Conservation (phyloP, 257 asterid genomes). For the Penstemon newberryi region DNA sequence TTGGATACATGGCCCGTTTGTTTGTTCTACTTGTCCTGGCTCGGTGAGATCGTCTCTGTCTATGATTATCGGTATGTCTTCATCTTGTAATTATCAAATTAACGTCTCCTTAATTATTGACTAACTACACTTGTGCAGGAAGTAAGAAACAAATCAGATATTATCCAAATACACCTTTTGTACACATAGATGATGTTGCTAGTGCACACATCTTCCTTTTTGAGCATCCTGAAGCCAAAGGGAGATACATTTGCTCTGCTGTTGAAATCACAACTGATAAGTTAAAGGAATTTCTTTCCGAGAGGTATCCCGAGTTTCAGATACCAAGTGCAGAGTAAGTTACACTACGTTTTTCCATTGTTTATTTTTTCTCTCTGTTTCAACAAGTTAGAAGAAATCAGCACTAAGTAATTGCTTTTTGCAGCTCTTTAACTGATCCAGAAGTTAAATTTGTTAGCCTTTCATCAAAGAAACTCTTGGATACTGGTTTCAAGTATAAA, state of each 20-base stretch:
- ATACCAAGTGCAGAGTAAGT: constrained; percentile 31
- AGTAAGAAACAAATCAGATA: background rate
- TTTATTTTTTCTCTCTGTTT: background rate
- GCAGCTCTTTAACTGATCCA: constrained; percentile 17
- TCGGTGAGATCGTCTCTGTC: background rate
- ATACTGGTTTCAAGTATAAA: constrained; percentile 41
- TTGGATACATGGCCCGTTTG: background rate
- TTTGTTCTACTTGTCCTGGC: background rate
- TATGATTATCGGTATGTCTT: background rate
- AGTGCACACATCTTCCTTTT: constrained; percentile 44
- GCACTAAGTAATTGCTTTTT: background rate
- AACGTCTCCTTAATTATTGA: background rate
- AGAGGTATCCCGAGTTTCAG: constrained; percentile 26
- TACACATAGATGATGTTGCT: constrained; percentile 46
- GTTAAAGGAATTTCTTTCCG: constrained; percentile 33
- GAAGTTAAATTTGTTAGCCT: background rate
- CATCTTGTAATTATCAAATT: background rate
- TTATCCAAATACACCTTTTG: constrained; percentile 1
- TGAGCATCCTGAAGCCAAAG: constrained; percentile 38
- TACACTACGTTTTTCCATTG: background rate
- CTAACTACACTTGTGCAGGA: background rate
- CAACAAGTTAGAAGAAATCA: background rate
- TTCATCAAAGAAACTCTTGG: constrained; percentile 50
- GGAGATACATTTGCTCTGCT: constrained; percentile 49
- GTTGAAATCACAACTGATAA: constrained; percentile 30